Evolutionary conservation across 2,329 filamentous ascomycete species (phyloP).

Genomic region (Hypoxylon sp.): DNA sequence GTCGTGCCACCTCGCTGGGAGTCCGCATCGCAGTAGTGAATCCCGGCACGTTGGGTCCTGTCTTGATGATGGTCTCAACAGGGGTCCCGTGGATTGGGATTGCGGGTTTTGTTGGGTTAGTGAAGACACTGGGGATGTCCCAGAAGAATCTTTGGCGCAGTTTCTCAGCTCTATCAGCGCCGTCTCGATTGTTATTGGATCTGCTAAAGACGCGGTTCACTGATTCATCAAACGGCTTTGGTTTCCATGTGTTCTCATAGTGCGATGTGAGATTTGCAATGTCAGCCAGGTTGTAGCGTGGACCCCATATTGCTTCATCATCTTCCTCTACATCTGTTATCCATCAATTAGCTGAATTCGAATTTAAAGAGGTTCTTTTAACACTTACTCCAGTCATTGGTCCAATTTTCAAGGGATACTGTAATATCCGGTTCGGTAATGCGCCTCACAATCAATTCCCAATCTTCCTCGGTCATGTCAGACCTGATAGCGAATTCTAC

Average conservation of each 20-base stretch:
- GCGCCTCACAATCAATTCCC: constrained; percentile 49
- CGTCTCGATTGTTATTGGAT: constrained; percentile 33
- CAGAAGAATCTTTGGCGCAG: constrained; percentile 54
- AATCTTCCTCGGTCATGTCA: constrained; percentile 49
- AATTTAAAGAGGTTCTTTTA: not conserved
- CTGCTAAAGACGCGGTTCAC: constrained; percentile 34
- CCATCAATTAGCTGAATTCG: constrained; percentile 22
- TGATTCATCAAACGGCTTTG: not conserved
- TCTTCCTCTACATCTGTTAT: constrained; percentile 25
- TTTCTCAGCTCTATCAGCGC: constrained; percentile 15
- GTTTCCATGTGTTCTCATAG: constrained; percentile 5
- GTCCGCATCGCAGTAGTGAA: constrained; percentile 59
- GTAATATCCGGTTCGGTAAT: constrained; percentile 46
- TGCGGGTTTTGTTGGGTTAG: constrained; percentile 52
- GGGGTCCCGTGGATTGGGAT: constrained; percentile 57
- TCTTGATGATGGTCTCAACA: constrained; percentile 57
- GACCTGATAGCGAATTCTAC: constrained; percentile 43
- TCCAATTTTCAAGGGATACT: constrained; percentile 31
- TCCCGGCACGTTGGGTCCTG: constrained; percentile 55
- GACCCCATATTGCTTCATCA: constrained; percentile 40
- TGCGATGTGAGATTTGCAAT: constrained; percentile 9
- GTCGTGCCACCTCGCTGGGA: constrained; percentile 57
- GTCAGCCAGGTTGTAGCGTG: constrained; percentile 36
- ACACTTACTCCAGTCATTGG: constrained; percentile 50
- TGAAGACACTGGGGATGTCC: constrained; percentile 51